A percentile compares a stretch with the other conserved stretches of the same genome.
Conservation (phyloP, 169 alveolate species). For the Ichthyophthirius multifiliis region DNA sequence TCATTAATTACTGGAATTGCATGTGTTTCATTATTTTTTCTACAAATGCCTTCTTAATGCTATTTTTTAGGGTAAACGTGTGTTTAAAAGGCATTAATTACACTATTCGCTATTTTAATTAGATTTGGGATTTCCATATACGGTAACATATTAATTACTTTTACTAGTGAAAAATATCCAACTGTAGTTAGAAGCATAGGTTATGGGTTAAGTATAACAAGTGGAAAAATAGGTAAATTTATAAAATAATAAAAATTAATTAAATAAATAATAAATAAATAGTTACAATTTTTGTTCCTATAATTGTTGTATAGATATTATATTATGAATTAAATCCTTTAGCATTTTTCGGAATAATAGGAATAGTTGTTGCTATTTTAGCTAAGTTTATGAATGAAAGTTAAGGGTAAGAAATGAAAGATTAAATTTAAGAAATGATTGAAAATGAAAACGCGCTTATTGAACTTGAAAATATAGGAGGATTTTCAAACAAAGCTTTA, state of each 20-base stretch:
- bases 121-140: background rate
- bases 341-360: background rate
- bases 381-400: background rate
- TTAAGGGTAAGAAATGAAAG: background rate
- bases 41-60: conserved; percentile 2
- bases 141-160: conserved; percentile 4
- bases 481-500: no score
- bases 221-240: conserved; percentile 3
- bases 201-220: conserved; percentile 11
- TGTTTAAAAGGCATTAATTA: background rate
- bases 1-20: background rate
- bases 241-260: background rate
- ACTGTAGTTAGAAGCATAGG: conserved; percentile 22
- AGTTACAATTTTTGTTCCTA: conserved; percentile 2
- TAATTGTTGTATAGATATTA: background rate
- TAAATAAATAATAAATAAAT: background rate
- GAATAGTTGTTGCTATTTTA: conserved; percentile 3
- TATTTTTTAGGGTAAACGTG: background rate
- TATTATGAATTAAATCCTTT: background rate
- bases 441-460: background rate
- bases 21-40: background rate
- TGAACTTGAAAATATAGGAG: background rate
- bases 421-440: background rate
- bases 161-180: conserved; percentile 15
- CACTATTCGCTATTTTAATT: background rate